Base-by-base conservation (phyloP, 2,329 filamentous ascomycete genomes). In the Stachybotrys chartarum region DNA sequence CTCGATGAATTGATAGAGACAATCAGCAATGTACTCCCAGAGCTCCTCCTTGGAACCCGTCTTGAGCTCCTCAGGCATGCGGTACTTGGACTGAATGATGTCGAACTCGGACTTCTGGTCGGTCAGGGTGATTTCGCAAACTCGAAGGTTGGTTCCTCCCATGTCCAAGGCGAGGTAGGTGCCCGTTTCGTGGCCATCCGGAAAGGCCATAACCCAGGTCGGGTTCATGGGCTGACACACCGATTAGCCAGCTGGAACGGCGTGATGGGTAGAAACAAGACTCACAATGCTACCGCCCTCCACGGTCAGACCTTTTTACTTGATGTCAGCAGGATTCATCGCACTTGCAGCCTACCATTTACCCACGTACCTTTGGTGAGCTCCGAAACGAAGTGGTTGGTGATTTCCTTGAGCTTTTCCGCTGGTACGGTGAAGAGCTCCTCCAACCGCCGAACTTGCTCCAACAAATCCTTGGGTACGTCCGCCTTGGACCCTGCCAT, bases 71-170 rank as follows among this genome's bases (percentile, higher is more conserved):
- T 95, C 88, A 1, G 93, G 93, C 82, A 97, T 91, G 60, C 87
- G 87, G 75, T 97, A 97, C 75, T 97, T 96, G 66, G 90, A 94
- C 76, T 97, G 93, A 61, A 92, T 91, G 67, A 97, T 95, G 70
- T 94, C 90, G 73, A 94, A 96, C 71, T 93, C 88, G 54, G 90
- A 92, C 75, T 91, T 89, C 69, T 90, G 83, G 55, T 96, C 87
- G 30, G 90, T 91, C 66, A 97, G 76, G 57, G 86, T 90, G 67
- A 97, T 93, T 73, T 96, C 89, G 73, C 93, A 97, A 61, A 97
- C 92, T 70, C 93, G 88, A 59, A 97, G 77, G 72, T 97, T 97
- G 66, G 93, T 97, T 64, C 93, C 93, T 56, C 93, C 93, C 88
- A 97, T 95, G 69, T 97, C 93, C 47, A 97, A 80, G 55, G 93